These are phyloP conservation scores for Fomitopsis pulvina DNA, from an alignment of 768 basidiomycete species.

Conservation along the genomic window DNA sequence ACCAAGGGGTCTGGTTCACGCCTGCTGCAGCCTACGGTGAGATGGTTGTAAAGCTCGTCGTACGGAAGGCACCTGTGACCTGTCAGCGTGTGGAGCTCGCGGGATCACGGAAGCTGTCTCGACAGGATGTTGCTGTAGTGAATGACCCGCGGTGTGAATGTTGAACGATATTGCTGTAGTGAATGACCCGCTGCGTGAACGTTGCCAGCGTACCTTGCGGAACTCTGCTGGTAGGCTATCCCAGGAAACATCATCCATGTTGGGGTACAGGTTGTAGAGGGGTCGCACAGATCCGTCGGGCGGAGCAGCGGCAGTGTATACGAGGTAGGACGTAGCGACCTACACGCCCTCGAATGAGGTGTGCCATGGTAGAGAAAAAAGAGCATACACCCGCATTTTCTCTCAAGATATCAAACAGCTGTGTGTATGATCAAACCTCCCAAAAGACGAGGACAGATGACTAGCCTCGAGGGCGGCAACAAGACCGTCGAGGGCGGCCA, in stretches of 20 bases:
- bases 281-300: conserved; percentile 53
- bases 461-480: conserved; percentile 65
- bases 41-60: conserved; percentile 1
- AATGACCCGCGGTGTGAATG: conserved; percentile 47
- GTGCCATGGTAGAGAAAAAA: no score
- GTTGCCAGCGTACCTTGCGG: conserved; percentile 48
- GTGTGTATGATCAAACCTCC: not conserved
- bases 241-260: conserved; percentile 39
- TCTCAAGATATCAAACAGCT: conserved; percentile 4
- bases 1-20: conserved; percentile 45
- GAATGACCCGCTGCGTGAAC: conserved; percentile 61
- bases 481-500: conserved; percentile 67
- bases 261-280: conserved; percentile 37
- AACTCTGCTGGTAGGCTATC: conserved; percentile 53
- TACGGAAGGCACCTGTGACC: conserved; percentile 15
- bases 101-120: conserved; percentile 37
- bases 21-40: conserved; percentile 28
- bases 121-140: conserved; percentile 46
- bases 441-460: not conserved
- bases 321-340: conserved; percentile 23
- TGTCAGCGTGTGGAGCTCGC: conserved; percentile 46
- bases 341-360: no score
- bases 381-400: conserved; percentile 9
- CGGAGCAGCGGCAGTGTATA: conserved; percentile 53
- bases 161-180: conserved; percentile 41